Conservation (phyloP, 2,329 filamentous ascomycete species). For the Scedosporium aurantiacum region DNA sequence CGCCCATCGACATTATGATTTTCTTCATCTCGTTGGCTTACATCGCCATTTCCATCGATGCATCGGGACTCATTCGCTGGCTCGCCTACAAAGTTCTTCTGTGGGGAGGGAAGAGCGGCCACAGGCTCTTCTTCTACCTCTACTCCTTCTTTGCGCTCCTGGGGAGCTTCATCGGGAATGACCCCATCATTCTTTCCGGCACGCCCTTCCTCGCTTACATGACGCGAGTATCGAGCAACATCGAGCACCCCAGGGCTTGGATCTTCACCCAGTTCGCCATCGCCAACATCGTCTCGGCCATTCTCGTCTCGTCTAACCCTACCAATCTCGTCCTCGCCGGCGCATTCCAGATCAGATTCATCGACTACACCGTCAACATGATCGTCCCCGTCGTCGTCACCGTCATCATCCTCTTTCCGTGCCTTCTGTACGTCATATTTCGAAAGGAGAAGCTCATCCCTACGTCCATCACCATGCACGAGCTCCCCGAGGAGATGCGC, state of each 20-base stretch:
- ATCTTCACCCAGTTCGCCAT: conserved; percentile 62
- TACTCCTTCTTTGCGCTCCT: conserved; percentile 61
- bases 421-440: conserved; percentile 60
- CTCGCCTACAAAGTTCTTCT: conserved; percentile 60
- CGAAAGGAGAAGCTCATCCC: conserved; percentile 53
- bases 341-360: conserved; percentile 61
- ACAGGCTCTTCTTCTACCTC: conserved; percentile 59
- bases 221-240: conserved; percentile 64
- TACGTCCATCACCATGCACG: conserved; percentile 54
- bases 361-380: conserved; percentile 67
- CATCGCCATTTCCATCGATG: conserved; percentile 67
- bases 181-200: conserved; percentile 63
- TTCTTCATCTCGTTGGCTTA: conserved; percentile 68
- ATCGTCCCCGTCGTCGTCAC: conserved; percentile 62
- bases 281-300: conserved; percentile 64
- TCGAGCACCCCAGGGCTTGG: conserved; percentile 60
- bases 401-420: conserved; percentile 56
- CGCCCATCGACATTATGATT: conserved; percentile 60
- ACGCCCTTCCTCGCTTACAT: conserved; percentile 68
- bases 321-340: conserved; percentile 66
- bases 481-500: conserved; percentile 47
- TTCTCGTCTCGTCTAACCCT: conserved; percentile 67
- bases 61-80: conserved; percentile 60
- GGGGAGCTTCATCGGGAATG: conserved; percentile 61
- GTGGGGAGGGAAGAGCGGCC: conserved; percentile 55